Base-by-base conservation (phyloP, 2,329 filamentous ascomycete genomes). In the Chrysoporthe puriensis region DNA sequence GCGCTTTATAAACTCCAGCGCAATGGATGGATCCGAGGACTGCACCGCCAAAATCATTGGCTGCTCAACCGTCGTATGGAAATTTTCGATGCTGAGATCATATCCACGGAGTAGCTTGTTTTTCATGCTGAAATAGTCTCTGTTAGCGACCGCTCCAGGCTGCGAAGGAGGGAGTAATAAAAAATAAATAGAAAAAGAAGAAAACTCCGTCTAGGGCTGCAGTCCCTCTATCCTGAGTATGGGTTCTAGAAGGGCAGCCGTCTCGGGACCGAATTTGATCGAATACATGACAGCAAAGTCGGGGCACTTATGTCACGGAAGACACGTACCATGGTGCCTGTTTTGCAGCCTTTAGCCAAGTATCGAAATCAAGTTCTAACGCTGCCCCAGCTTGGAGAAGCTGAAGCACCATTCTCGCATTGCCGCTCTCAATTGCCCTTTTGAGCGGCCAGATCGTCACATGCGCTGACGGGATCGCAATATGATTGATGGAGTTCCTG, bases 401-500 rank as follows among this genome's bases (percentile, higher is more conserved):
- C 70, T 86, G 88, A 42, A 85, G 73, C 0, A 86, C 86, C 44
- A 89, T 78, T 1, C 83, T 77, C 2, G 79, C 66, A 70, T 92
- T 84, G 9, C 82, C 82, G 1, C 80, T 78, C 18, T 79, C 74
- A 57, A 93, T 83, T 0, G 91, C 91, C 5, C 81, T 83, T 66
- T 86, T 82, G 26, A 95, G 76, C 67, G 0, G 64, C 44, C 52
- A 68, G 46, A 52, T 14, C 26, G 16, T 42, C 36, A 18, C 32
- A 5, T 9, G 21, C 18, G n/a, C 26, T 6, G 77, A 76, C 3
- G 69, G 72, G 4, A 87, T 78, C 0, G 83, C 78, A 11, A 93
- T 72, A 71, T 93, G 88, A 68, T 93, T 91, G 71, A 94, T 82
- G 5, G 90, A 88, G 40, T 86, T 84, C 69, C 87, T 85, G 40